A percentile compares a stretch with the other conserved stretches of the same genome.
Evolutionary conservation across 352 stramenopile genomes (phyloP).

Genomic region (Pythium vanterpoolii): DNA sequence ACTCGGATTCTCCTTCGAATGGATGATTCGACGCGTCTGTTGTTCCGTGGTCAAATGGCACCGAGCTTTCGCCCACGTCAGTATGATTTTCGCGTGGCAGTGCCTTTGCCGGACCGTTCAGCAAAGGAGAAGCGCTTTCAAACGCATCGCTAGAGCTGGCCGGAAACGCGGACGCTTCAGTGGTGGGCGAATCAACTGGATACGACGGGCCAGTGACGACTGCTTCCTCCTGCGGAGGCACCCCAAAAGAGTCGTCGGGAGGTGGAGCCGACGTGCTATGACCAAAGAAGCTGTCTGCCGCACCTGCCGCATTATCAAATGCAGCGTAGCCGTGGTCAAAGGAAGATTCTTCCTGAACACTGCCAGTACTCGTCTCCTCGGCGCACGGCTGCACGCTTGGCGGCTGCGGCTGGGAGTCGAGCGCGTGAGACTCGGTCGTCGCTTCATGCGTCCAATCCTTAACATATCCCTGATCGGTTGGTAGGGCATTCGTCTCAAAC

Average conservation of each 20-base stretch:
- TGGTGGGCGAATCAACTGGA: not conserved
- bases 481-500: not conserved
- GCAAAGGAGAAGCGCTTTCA: not conserved
- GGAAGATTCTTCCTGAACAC: not conserved
- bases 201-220: not conserved
- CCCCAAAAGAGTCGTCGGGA: not conserved
- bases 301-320: not conserved
- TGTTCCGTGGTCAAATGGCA: not conserved
- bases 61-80: not conserved
- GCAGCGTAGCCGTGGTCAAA: not conserved
- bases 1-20: slow-evolving; percentile 3
- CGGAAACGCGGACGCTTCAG: not conserved
- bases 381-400: not conserved
- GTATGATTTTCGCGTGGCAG: not conserved
- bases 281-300: slow-evolving; percentile 12
- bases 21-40: not conserved
- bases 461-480: not conserved
- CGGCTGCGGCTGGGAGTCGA: not conserved
- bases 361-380: not conserved
- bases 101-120: not conserved
- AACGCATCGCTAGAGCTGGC: not conserved
- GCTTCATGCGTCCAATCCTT: not conserved
- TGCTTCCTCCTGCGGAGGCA: not conserved
- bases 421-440: not conserved
- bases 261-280: slow-evolving; percentile 1